These are phyloP conservation scores for Colletotrichum sp. DNA, from an alignment of 2,329 filamentous ascomycete species.

Conservation along the genomic window DNA sequence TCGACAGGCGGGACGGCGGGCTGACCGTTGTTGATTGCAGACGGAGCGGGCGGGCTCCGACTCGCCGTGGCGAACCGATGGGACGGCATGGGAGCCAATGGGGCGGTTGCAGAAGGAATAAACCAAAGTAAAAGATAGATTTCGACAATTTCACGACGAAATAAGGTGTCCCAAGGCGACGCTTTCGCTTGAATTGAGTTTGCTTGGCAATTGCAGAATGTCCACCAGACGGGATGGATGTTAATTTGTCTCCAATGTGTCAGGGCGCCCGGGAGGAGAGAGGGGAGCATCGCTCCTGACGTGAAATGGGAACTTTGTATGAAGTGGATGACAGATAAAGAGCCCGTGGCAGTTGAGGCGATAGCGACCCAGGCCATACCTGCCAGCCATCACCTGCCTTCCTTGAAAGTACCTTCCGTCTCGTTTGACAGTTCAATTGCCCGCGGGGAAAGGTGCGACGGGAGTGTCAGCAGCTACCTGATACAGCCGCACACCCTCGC, in stretches of 20 bases:
- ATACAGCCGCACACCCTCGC: not conserved
- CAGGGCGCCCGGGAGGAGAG: not conserved
- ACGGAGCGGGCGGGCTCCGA: conserved; percentile 3
- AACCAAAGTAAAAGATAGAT: not conserved
- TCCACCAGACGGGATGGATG: not conserved
- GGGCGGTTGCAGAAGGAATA: not conserved
- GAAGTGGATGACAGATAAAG: not conserved
- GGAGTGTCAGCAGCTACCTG: not conserved
- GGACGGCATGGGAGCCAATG: not conserved
- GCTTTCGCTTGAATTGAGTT: not conserved
- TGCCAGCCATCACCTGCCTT: not conserved
- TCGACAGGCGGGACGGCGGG: not conserved
- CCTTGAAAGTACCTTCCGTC: not conserved
- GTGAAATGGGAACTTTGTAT: not conserved
- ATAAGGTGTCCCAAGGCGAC: not conserved
- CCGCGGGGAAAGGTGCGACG: not conserved
- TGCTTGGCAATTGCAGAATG: not conserved
- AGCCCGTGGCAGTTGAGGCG: not conserved
- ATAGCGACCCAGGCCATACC: not conserved
- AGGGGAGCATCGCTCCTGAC: not conserved
- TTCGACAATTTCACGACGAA: not conserved
- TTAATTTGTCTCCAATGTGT: not conserved
- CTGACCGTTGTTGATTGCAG: not conserved
- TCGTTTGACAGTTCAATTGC: not conserved
- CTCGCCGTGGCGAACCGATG: not conserved